A percentile compares a stretch with the other conserved stretches of the same genome.
Evolutionary conservation across 1,139 yeast genomes (phyloP).

Genomic region (Candida albicans): DNA sequence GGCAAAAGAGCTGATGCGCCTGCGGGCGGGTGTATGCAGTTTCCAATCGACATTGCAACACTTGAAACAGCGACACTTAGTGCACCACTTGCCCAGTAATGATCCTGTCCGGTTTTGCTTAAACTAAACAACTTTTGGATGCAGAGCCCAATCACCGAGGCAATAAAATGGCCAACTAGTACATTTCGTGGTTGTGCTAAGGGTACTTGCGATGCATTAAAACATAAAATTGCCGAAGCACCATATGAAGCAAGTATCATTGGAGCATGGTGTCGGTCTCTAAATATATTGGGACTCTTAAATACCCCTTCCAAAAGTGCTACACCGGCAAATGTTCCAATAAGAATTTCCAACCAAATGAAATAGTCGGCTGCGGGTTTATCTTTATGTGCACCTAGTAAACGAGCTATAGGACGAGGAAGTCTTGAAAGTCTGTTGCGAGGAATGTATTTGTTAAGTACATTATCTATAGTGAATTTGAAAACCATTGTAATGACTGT

Average conservation of each 20-base stretch:
- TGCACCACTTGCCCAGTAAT: constrained; percentile 64
- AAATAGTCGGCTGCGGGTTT: constrained; percentile 38
- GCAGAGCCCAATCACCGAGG: constrained; percentile 56
- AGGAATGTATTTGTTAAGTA: constrained; percentile 31
- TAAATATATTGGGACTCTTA: constrained; percentile 42
- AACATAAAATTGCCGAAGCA: constrained; percentile 64
- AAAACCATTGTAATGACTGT: constrained; percentile 33
- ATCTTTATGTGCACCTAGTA: constrained; percentile 34
- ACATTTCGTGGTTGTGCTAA: constrained; percentile 69
- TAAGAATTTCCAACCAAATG: constrained; percentile 48
- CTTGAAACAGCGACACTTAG: constrained; percentile 58
- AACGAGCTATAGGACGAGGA: constrained; percentile 29
- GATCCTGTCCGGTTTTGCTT: constrained; percentile 36
- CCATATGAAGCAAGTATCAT: constrained; percentile 63
- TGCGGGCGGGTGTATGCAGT: constrained; percentile 72
- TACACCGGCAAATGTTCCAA: constrained; percentile 55
- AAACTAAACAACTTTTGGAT: constrained; percentile 55
- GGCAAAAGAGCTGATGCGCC: constrained; percentile 74
- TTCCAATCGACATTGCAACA: constrained; percentile 55
- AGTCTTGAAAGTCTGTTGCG: constrained; percentile 26
- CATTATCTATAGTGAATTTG: constrained; percentile 40
- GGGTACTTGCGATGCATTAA: constrained; percentile 58
- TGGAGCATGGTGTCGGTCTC: constrained; percentile 43
- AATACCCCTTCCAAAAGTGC: constrained; percentile 53
- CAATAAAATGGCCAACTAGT: constrained; percentile 54